These are phyloP conservation scores for Fusarium sulawesiense DNA, from an alignment of 2,329 filamentous ascomycete species.

Conservation along the genomic window DNA sequence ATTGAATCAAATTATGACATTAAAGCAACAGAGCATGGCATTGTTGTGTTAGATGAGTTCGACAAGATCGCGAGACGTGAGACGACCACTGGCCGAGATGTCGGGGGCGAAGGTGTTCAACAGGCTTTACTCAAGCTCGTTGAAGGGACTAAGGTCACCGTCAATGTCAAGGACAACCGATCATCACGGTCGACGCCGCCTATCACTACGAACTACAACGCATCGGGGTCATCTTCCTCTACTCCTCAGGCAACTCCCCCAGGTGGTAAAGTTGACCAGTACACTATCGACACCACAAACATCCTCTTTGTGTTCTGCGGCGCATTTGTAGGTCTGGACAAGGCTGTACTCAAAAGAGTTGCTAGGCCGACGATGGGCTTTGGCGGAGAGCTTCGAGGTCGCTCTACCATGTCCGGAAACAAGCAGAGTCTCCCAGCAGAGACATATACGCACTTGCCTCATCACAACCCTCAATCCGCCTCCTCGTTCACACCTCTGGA, in stretches of 20 bases:
- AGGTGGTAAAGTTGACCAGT: constrained; percentile 68
- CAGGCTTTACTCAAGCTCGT: constrained; percentile 96
- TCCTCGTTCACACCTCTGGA: constrained; percentile 70
- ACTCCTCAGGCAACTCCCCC: constrained; percentile 60
- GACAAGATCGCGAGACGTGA: constrained; percentile 96
- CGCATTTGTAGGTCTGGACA: constrained; percentile 93
- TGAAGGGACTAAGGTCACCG: constrained; percentile 91
- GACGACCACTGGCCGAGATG: constrained; percentile 89
- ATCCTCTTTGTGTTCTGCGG: constrained; percentile 98
- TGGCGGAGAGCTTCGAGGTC: constrained; percentile 80
- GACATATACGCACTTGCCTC: constrained; percentile 66
- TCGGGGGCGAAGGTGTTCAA: constrained; percentile 95
- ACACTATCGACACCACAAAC: constrained; percentile 89
- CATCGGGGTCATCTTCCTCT: constrained; percentile 57
- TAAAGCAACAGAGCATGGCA: constrained; percentile 85
- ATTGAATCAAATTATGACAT: constrained; percentile 92
- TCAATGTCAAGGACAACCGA: constrained; percentile 85
- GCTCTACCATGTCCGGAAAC: constrained; percentile 59
- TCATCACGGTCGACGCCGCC: constrained; percentile 65
- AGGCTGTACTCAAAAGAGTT: constrained; percentile 86
- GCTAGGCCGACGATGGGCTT: constrained; percentile 90
- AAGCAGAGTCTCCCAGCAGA: constrained; percentile 74
- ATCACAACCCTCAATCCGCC: constrained; percentile 57
- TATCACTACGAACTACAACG: constrained; percentile 65
- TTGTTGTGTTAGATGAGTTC: constrained; percentile 95